Base-by-base conservation (phyloP, 73 alveolate species). In the Stentor roeselii region DNA sequence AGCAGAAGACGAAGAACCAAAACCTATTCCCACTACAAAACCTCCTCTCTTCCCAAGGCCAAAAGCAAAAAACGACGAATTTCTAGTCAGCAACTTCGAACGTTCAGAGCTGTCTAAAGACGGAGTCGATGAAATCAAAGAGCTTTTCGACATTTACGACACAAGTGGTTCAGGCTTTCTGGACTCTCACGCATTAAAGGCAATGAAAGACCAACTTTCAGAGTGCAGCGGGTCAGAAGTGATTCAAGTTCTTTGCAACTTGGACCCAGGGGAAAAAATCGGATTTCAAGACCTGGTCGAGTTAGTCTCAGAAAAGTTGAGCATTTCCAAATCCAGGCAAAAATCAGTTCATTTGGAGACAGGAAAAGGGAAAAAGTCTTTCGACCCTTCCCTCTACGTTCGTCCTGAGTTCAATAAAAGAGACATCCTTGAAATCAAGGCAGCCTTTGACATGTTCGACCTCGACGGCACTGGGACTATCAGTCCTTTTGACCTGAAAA, bases 401-500 rank as follows among this genome's bases (percentile, higher is more conserved):
- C 67, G 67, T 21, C 67, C 67, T 50, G 67, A 50, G 67, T 50
- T 50, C 21, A 50, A 21, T 50, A 50, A 21, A 50, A 50, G 21
- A 50, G 67, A 50, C 21, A 21, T 50, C 21, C 21, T 50, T 87
- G 98, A 95, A 88, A 91, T 97, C 61, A 97, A 97, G 85, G 99
- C 95, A 84, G 99, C 99, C 1, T 97, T 97, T 86, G 99, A 97
- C 84, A 90, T 95, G 86, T 97, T 97, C 89, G 99, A 95, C 87
- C 93, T 97, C 76, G 99, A 97, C 89, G 94, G 95, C 87, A 92
- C 98, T 38, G 99, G 99, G n/a, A 94, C 95, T 89, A 97, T 98
- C 78, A 99, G 97, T 92, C 96, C 93, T 87, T 99, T 95, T 86
- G 99, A 98, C 85, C 90, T 98, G 35, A 98, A 98, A 90, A 98